Percentiles rank a stretch among this genome's conserved stretches.
phyloP scores from a whole-genome alignment of 2,329 filamentous ascomycete species.

The Aspergillus ustus region DNA sequence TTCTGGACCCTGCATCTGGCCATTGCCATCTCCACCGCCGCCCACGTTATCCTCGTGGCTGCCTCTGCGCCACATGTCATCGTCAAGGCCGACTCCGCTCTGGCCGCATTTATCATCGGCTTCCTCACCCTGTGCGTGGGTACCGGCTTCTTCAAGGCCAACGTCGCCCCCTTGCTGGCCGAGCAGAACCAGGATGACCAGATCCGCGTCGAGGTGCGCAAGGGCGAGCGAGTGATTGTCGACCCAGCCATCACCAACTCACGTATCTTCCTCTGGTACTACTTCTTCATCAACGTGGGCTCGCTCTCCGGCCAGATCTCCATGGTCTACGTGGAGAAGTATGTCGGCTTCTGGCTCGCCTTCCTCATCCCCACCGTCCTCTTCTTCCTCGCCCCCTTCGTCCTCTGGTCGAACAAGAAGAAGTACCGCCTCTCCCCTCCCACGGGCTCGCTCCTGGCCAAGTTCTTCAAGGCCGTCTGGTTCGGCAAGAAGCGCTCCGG shows the following conservation, averaged over 20 bases:
- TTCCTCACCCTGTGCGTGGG: slow-evolving; percentile 74
- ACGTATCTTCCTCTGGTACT: slow-evolving; percentile 72
- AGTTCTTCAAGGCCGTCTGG: slow-evolving; percentile 64
- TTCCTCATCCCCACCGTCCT: slow-evolving; percentile 70
- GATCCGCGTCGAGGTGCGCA: slow-evolving; percentile 60
- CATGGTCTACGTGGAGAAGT: slow-evolving; percentile 77
- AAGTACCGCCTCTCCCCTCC: slow-evolving; percentile 69
- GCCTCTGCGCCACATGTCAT: slow-evolving; percentile 69
- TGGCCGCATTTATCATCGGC: slow-evolving; percentile 67
- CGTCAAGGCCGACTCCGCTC: slow-evolving; percentile 58
- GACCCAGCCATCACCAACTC: slow-evolving; percentile 71
- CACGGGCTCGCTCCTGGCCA: slow-evolving; percentile 61
- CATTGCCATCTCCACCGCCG: slow-evolving; percentile 65
- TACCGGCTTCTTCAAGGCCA: slow-evolving; percentile 80
- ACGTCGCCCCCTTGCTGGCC: slow-evolving; percentile 73
- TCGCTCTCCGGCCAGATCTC: slow-evolving; percentile 64
- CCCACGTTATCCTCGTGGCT: slow-evolving; percentile 68
- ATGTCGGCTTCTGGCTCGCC: slow-evolving; percentile 75
- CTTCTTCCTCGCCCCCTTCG: slow-evolving; percentile 65
- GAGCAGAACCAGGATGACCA: slow-evolving; percentile 69
- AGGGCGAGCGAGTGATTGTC: slow-evolving; percentile 71
- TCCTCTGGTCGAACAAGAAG: slow-evolving; percentile 64
- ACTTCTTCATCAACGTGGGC: slow-evolving; percentile 72
- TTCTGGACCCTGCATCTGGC: slow-evolving; percentile 73
- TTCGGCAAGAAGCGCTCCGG: slow-evolving; percentile 27